Conservation (phyloP, 2,329 filamentous ascomycete species). For the Fusarium metavorans region DNA sequence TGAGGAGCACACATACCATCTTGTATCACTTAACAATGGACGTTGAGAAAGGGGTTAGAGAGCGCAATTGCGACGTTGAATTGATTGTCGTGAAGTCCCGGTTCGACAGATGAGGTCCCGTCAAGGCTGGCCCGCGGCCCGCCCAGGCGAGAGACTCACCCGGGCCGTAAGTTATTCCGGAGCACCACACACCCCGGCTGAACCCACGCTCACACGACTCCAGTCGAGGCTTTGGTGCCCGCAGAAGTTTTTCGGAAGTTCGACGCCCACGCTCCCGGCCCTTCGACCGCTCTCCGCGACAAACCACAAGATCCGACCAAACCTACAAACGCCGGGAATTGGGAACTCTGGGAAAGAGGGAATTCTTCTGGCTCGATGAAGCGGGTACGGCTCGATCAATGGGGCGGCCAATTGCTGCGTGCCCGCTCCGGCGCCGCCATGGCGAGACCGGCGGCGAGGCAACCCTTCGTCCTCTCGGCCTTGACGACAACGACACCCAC, state of each 20-base stretch:
- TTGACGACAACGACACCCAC: slow-evolving; percentile 27
- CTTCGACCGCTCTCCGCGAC: slow-evolving; percentile 28
- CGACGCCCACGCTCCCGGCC: slow-evolving; percentile 21
- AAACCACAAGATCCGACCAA: slow-evolving; percentile 5
- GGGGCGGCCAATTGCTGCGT: slow-evolving; percentile 55
- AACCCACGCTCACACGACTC: slow-evolving; percentile 51
- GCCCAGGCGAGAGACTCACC: slow-evolving; percentile 14
- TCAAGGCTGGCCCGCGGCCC: slow-evolving; percentile 22
- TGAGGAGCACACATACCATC: slow-evolving; percentile 62
- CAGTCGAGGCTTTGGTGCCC: slow-evolving; percentile 31
- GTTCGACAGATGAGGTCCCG: slow-evolving; percentile 32
- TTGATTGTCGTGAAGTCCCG: slow-evolving; percentile 28
- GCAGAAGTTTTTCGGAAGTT: slow-evolving; percentile 52
- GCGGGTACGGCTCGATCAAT: slow-evolving; percentile 57
- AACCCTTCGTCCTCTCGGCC: slow-evolving; percentile 44
- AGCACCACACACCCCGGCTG: slow-evolving; percentile 7
- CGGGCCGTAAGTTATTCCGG: slow-evolving; percentile 45
- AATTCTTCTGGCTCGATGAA: slow-evolving; percentile 51
- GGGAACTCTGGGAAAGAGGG: slow-evolving; percentile 31
- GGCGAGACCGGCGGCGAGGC: slow-evolving; percentile 37
- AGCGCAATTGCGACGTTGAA: slow-evolving; percentile 49
- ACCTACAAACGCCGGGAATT: slow-evolving; percentile 18
- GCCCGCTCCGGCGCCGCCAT: slow-evolving; percentile 44
- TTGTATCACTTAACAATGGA: slow-evolving; percentile 58
- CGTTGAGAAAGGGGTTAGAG: slow-evolving; percentile 41